phyloP scores from a whole-genome alignment of 2,329 filamentous ascomycete species.

The Sclerotinia subarctica region DNA sequence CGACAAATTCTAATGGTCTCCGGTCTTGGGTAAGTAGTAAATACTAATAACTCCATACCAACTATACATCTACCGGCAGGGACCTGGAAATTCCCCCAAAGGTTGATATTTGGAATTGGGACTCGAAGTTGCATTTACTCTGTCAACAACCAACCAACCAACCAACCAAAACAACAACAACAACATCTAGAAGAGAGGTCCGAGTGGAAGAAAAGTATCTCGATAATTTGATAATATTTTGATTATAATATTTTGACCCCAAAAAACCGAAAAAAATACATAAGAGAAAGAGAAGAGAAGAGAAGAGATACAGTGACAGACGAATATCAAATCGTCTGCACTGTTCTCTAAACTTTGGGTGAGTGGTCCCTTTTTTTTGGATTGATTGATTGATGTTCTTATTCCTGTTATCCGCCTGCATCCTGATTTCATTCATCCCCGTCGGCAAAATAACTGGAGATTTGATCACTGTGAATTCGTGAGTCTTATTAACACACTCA shows the following conservation, averaged over 20 bases:
- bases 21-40: neutral
- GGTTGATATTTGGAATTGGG: neutral
- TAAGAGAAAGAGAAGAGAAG: neutral
- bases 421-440: neutral
- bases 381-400: neutral
- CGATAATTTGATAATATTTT: neutral
- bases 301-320: conserved; percentile 52
- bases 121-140: neutral
- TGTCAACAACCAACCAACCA: neutral
- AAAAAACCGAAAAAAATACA: neutral
- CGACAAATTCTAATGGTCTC: conserved; percentile 13
- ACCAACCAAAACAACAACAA: neutral
- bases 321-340: conserved; percentile 58
- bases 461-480: neutral
- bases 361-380: conserved; percentile 6
- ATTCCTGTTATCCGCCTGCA: conserved; percentile 13
- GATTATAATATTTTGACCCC: neutral
- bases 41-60: neutral
- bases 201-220: neutral
- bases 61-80: neutral
- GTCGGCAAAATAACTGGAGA: conserved; percentile 17
- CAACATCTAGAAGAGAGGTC: neutral
- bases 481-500: conserved; percentile 1
- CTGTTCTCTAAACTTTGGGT: conserved; percentile 48
- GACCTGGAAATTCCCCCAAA: neutral